These are phyloP conservation scores for Austroboletus niveus DNA, from an alignment of 1,284 basidiomycete genomes.

Conservation along the genomic window DNA sequence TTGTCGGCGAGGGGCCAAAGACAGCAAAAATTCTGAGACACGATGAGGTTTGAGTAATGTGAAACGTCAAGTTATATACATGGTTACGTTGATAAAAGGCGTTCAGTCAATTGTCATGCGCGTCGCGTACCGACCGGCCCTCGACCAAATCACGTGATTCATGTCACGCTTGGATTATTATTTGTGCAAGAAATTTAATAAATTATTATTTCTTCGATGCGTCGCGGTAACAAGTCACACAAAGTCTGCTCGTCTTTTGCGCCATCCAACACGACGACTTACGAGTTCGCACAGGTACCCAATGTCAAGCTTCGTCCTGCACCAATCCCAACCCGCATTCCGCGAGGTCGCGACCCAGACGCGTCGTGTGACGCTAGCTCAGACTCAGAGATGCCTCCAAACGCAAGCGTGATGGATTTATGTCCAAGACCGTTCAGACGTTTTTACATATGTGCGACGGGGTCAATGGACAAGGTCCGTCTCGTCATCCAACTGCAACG, in stretches of 20 bases:
- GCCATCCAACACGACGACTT: neutral
- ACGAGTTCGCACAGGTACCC: conserved; percentile 51
- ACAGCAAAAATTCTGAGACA: too few relatives aligned
- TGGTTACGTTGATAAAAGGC: too few relatives aligned
- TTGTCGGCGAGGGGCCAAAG: too few relatives aligned
- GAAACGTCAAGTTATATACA: too few relatives aligned
- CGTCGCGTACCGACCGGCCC: conserved; percentile 26
- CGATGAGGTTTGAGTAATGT: too few relatives aligned
- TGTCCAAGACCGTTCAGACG: conserved; percentile 67
- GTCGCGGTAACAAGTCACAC: conserved; percentile 43
- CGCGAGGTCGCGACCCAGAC: conserved; percentile 3
- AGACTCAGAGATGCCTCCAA: conserved; percentile 33
- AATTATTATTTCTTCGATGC: conserved; percentile 18
- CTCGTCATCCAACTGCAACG: neutral
- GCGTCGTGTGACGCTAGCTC: conserved; percentile 23
- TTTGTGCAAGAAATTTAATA: neutral
- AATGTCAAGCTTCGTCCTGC: conserved; percentile 74
- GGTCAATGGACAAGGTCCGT: conserved; percentile 65
- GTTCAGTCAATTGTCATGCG: too few relatives aligned
- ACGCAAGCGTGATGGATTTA: conserved; percentile 42
- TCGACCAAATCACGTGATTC: conserved; percentile 15
- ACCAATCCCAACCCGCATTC: conserved; percentile 29
- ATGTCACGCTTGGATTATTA: neutral
- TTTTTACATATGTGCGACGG: conserved; percentile 69
- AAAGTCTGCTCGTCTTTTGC: conserved; percentile 35